These are phyloP conservation scores for Xerophyta viscosa DNA, from an alignment of 106 monocot species.

Conservation along the genomic window DNA sequence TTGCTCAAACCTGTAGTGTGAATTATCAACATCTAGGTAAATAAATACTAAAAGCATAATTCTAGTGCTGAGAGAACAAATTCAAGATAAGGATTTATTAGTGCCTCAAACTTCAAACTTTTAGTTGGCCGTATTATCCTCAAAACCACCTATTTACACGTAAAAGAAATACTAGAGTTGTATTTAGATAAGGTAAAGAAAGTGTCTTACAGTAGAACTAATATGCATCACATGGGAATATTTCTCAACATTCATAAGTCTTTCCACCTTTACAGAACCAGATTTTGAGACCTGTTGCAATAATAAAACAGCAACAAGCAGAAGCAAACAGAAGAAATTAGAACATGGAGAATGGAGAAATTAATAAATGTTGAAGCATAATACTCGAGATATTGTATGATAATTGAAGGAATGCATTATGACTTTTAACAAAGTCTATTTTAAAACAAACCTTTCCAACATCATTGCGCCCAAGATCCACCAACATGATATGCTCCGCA, in stretches of 20 bases:
- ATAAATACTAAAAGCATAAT: neutral
- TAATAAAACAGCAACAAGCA: neutral
- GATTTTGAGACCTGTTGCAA: conserved; percentile 47
- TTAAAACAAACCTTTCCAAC: conserved; percentile 57
- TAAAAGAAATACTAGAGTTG: too few species aligned
- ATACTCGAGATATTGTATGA: too few species aligned
- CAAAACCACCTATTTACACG: too few species aligned
- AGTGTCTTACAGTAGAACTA: conserved; percentile 52
- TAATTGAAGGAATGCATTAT: too few species aligned
- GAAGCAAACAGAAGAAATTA: neutral
- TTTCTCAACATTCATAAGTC: conserved; percentile 64
- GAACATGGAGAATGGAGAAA: neutral
- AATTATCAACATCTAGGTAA: too few species aligned
- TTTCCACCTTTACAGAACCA: conserved; percentile 63
- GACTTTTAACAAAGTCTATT: too few species aligned
- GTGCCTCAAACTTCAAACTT: too few species aligned
- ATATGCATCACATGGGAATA: conserved; percentile 75
- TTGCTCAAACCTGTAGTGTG: too few species aligned
- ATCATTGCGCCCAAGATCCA: conserved; percentile 66
- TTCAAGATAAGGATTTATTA: too few species aligned
- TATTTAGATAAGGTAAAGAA: neutral
- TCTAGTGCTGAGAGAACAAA: neutral
- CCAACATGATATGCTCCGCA: conserved; percentile 75
- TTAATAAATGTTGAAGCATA: too few species aligned
- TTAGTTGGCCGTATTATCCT: too few species aligned